Conservation (phyloP, 139 green algal species). For the Chlamydomonas sp. region DNA sequence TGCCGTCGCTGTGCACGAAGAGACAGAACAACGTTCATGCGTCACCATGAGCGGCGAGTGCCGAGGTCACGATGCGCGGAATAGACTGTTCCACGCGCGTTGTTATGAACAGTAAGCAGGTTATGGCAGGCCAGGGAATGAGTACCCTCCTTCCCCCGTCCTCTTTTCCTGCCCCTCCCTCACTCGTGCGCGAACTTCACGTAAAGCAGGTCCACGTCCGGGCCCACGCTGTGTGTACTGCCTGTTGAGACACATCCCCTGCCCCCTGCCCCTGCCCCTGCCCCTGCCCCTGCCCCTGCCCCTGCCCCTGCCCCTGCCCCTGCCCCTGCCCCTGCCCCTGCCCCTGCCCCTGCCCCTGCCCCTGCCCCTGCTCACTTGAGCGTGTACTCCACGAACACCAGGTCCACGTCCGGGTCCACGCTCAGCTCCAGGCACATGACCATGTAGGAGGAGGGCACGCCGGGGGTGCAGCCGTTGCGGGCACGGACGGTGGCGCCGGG, state of each 20-base stretch:
- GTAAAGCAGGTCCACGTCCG: conserved; percentile 24
- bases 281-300: neutral
- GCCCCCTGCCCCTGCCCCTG: no score
- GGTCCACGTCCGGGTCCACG: neutral
- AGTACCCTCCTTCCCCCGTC: neutral
- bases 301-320: neutral
- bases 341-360: neutral
- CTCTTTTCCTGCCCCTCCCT: neutral
- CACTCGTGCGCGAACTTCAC: conserved; percentile 15
- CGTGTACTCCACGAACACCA: conserved; percentile 7
- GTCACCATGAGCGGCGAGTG: neutral
- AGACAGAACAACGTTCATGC: neutral
- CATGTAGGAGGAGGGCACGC: no score
- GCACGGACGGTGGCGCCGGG: neutral
- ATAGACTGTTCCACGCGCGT: neutral
- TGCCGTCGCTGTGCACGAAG: no score
- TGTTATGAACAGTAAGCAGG: neutral
- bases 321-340: neutral
- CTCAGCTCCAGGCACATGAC: conserved; percentile 6
- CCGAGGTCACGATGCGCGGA: neutral
- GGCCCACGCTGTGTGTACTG: neutral
- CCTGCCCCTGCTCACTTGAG: neutral
- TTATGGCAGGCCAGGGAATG: no score
- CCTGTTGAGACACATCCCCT: no score
- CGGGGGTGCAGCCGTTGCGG: conserved; percentile 13